Conservation (phyloP, 108 stramenopile species). For the Parmales sp. region DNA sequence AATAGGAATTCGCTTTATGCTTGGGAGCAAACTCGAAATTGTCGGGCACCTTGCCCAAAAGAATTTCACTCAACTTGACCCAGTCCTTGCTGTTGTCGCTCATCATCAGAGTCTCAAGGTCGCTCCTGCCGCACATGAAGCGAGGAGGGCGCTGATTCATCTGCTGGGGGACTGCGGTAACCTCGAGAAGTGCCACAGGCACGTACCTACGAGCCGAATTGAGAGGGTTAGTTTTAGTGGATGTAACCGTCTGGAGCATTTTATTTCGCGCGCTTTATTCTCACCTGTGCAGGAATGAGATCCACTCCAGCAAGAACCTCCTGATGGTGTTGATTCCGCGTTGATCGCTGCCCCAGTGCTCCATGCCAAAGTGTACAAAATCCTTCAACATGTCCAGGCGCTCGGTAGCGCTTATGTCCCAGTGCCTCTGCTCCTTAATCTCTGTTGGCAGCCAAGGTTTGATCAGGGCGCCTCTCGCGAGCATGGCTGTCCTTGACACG, state of each 20-base stretch:
- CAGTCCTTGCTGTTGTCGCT: conserved; percentile 67
- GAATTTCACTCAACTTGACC: conserved; percentile 90
- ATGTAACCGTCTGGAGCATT: no score
- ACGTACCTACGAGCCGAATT: conserved; percentile 46
- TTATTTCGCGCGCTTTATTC: not conserved
- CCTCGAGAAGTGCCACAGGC: conserved; percentile 74
- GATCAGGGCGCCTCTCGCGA: conserved; percentile 90
- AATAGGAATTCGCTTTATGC: conserved; percentile 73
- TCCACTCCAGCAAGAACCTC: conserved; percentile 93
- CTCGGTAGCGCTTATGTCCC: conserved; percentile 89
- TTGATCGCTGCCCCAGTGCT: conserved; percentile 95
- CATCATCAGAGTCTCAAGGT: conserved; percentile 64
- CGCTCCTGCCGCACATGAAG: conserved; percentile 58
- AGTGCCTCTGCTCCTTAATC: conserved; percentile 84
- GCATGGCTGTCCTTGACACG: conserved; percentile 77
- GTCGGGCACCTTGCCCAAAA: conserved; percentile 85
- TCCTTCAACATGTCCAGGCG: conserved; percentile 85
- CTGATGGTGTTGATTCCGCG: conserved; percentile 88
- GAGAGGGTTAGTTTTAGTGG: not conserved
- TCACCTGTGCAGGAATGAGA: conserved; percentile 82
- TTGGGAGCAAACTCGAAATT: conserved; percentile 85
- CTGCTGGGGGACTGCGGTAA: conserved; percentile 52
- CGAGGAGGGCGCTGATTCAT: conserved; percentile 87
- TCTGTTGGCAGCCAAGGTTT: conserved; percentile 98
- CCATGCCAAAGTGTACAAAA: conserved; percentile 82